Percentiles rank a stretch among this genome's conserved stretches.
Evolutionary conservation across 164 flowering plant genomes (phyloP).

Genomic region (Tinospora cordifolia): DNA sequence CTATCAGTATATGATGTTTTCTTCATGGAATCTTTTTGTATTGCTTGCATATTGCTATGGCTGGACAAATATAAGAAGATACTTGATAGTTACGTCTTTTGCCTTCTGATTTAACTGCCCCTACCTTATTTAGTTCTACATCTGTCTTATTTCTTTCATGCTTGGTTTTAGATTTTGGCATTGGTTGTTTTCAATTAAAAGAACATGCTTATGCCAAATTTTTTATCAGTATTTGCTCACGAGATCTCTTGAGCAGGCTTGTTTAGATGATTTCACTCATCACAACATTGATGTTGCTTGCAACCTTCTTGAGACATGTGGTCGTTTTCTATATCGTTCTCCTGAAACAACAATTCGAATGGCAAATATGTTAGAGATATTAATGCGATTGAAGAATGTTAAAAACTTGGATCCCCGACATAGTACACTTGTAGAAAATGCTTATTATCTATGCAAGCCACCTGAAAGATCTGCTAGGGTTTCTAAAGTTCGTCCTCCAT

Average conservation of each 20-base stretch:
- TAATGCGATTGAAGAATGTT: constrained; percentile 97
- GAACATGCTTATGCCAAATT: background rate
- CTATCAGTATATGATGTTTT: background rate
- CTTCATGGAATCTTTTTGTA: background rate
- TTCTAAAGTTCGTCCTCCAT: constrained; percentile 86
- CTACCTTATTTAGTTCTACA: background rate
- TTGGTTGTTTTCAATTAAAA: background rate
- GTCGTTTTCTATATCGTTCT: constrained; percentile 91
- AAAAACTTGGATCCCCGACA: constrained; percentile 98
- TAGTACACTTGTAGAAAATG: constrained; percentile 95
- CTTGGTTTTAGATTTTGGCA: constrained; percentile 3
- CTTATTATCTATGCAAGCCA: constrained; percentile 96
- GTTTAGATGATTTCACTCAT: constrained; percentile 95
- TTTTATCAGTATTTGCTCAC: background rate
- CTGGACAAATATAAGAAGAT: background rate
- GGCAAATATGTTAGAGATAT: constrained; percentile 93
- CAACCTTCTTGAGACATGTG: constrained; percentile 99
- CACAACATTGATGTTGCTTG: constrained; percentile 99
- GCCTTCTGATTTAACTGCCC: background rate
- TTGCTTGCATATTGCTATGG: background rate
- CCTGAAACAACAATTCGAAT: constrained; percentile 91
- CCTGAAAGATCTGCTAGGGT: constrained; percentile 94
- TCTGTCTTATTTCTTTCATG: background rate
- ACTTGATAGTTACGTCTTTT: background rate
- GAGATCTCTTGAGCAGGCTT: constrained; percentile 52